Base-by-base conservation (phyloP, 202 grass and related monocot genomes). In the Setaria viridis region DNA sequence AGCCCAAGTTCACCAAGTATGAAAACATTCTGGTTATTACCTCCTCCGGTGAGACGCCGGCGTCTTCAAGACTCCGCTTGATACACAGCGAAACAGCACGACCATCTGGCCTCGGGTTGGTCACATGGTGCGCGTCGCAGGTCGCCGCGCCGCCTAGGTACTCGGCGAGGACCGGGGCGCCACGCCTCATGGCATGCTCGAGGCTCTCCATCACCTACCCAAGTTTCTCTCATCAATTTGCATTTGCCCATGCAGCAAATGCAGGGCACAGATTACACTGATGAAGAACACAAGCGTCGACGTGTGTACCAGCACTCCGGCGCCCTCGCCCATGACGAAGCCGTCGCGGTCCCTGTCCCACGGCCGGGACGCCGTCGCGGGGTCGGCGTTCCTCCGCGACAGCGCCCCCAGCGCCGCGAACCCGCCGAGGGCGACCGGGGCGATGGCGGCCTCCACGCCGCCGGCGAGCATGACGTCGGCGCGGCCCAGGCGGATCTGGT, bases 301-400 rank as follows among this genome's bases (percentile, higher is more conserved):
- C 25, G 25, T 25, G 25, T 25, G 13, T 94, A 97, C 92, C 88
- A 94, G 70, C 55, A 90, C 56, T 84, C 95, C 95, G 58, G 92
- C 92, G 83, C 95, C 92, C 93, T 97, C 92, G 56, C 95, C 95
- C 85, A 97, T 84, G 54, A 97, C 95, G 81, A 97, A 97, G 45
- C 95, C 95, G 88, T 94, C 95, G 19, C 95, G 90, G n/a, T 84
- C 92, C 32, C 80, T 81, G 86, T 93, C 95, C 95, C 95, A 97
- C 11, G 95, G 92, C 76, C 92, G 85, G 19, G 92, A 97, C 78
- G 95, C 95, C 81, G 88, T 93, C 84, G 84, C 84, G n/a, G 95
- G 92, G 68, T 94, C 92, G 76, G 82, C 88, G 33, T 97, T 97
- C 86, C 95, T 88, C 63, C 87, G 82, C 17, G 95, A 97, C 9